Evolutionary conservation across 768 basidiomycete species (phyloP), one percentile per base, ranked within the genome.

Genomic region (Termitomyces sp.): DNA sequence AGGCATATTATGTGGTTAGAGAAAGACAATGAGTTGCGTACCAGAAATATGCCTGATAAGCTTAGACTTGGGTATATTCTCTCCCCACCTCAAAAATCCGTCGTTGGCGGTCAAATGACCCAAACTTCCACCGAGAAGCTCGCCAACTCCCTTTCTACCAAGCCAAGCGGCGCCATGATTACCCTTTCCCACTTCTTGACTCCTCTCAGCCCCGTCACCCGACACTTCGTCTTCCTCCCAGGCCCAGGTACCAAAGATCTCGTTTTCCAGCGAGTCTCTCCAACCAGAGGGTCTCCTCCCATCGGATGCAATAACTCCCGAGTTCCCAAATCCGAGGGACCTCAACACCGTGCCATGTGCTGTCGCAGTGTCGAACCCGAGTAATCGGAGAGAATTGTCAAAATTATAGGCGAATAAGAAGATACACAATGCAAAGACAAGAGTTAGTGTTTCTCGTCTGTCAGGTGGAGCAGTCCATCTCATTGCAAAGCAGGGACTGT

Each of bases 341-440:
- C 64, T 67, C 45, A 76, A 66, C 6, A 78, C 59, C 2, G 68
- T 70, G 40, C 66, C 70, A 58, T 73, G 71, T 45, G 74, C 68
- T 45, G 68, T 63, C 21, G 60, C 72, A 8, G 71, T 70, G 57
- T 79, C 78, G 51, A 79, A 67, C 19, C 79, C 79, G 9, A 82
- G 67, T 37, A 78, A 70, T 42, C 76, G 74, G 6, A 90, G 70
- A 0, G 87, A 83, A 2, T 76, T 67, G 67, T 90, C 86, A 57
- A 90, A 70, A 70, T 93, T 88, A 66, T 85, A 89, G 38, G 89
- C 80, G 44, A 93, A 68, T 28, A 87, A 70, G 64, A 92, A 89
- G 48, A 82, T 69, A 15, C 81, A 73, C 32, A 90, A 66, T 10
- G 84, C 81, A 61, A 87, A 80, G 35, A 90, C 71, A 57, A 89